Percentiles rank a stretch among this genome's conserved stretches.
Evolutionary conservation across 2,329 filamentous ascomycete species (phyloP).

Genomic region (Monilinia vaccinii-corymbosi): DNA sequence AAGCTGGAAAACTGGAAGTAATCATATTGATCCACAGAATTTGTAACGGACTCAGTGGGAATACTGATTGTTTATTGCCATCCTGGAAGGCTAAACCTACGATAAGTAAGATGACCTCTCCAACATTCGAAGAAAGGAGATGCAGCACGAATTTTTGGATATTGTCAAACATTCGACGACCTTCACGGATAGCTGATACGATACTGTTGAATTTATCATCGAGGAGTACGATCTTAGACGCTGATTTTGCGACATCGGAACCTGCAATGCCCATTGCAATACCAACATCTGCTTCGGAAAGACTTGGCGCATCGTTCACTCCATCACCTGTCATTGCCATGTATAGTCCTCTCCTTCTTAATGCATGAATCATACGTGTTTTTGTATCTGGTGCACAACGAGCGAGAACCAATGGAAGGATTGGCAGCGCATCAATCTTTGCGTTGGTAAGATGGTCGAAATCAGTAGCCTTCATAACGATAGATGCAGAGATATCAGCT

Average conservation of each 20-base stretch:
- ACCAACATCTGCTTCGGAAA: conserved; percentile 45
- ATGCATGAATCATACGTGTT: conserved; percentile 67
- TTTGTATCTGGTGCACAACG: conserved; percentile 73
- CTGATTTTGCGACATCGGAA: conserved; percentile 56
- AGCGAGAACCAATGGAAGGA: conserved; percentile 65
- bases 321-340: conserved; percentile 52
- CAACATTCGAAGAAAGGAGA: conserved; percentile 45
- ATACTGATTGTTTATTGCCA: conserved; percentile 41
- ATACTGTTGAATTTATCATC: conserved; percentile 47
- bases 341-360: conserved; percentile 51
- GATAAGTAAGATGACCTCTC: conserved; percentile 47
- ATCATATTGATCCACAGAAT: conserved; percentile 59
- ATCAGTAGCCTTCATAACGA: conserved; percentile 58
- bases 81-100: conserved; percentile 52
- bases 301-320: conserved; percentile 45
- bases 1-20: conserved; percentile 63
- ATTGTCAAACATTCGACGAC: conserved; percentile 44
- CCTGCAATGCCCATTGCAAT: conserved; percentile 53
- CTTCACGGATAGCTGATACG: conserved; percentile 42
- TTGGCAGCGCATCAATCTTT: conserved; percentile 58
- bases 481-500: conserved; percentile 31
- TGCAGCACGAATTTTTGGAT: conserved; percentile 49
- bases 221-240: conserved; percentile 44
- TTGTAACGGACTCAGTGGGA: conserved; percentile 48
- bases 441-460: conserved; percentile 54